Conservation (phyloP, 2,329 filamentous ascomycete genomes). For the Harringtonia lauricola region DNA sequence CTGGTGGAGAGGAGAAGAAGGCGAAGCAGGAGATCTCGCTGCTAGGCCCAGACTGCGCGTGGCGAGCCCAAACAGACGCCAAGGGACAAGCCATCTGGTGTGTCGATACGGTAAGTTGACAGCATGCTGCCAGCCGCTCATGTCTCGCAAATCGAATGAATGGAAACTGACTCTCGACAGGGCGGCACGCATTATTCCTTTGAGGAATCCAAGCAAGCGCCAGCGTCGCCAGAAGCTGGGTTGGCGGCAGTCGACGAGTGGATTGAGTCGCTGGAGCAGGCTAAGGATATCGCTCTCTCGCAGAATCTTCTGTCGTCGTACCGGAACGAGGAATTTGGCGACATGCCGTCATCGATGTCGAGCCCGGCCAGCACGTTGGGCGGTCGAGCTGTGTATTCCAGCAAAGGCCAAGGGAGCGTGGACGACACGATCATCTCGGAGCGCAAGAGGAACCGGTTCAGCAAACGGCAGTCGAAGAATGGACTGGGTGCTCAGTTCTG, state of each 20-base stretch:
- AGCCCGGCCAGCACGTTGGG: conserved; percentile 68
- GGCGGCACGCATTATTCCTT: conserved; percentile 85
- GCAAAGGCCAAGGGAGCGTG: conserved; percentile 44
- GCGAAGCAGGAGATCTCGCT: conserved; percentile 88
- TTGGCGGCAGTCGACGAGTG: conserved; percentile 75
- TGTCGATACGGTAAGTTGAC: conserved; percentile 75
- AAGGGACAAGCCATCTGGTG: conserved; percentile 84
- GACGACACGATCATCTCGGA: conserved; percentile 32
- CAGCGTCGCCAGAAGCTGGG: conserved; percentile 46
- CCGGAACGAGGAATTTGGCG: conserved; percentile 55
- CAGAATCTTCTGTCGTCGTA: conserved; percentile 59
- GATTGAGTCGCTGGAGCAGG: conserved; percentile 79
- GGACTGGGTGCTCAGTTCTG: conserved; percentile 83
- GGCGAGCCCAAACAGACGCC: conserved; percentile 70
- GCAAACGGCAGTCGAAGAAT: conserved; percentile 87
- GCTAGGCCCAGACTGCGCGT: conserved; percentile 61
- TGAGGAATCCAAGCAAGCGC: conserved; percentile 73
- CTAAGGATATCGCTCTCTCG: conserved; percentile 71
- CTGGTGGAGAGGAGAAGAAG: conserved; percentile 92
- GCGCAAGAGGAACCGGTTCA: conserved; percentile 60
- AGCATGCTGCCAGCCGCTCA: no score
- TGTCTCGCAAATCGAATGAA: background rate
- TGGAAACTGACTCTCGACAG: conserved; percentile 33
- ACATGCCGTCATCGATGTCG: conserved; percentile 60
- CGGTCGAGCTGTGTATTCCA: conserved; percentile 40